A percentile compares a stretch with the other conserved stretches of the same genome.
Conservation (phyloP, 192 early-diverging fungal species). For the Dimargaris xerosporica region DNA sequence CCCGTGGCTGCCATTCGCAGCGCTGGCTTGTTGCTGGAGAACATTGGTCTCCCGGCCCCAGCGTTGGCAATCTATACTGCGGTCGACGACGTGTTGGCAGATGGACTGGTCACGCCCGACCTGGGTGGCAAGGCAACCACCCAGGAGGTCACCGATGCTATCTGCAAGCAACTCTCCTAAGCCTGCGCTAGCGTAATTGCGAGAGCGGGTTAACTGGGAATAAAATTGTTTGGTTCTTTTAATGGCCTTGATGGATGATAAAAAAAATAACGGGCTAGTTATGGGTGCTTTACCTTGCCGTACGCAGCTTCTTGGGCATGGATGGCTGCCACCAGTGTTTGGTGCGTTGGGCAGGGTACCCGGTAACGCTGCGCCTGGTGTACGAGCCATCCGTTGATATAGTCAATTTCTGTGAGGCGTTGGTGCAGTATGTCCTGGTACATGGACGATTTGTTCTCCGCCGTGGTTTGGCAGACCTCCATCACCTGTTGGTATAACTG, state of each 20-base stretch:
- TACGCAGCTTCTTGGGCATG: too few relatives aligned
- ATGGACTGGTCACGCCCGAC: constrained; percentile 66
- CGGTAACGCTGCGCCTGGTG: constrained; percentile 26
- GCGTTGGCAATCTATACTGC: constrained; percentile 68
- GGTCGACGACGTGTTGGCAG: constrained; percentile 63
- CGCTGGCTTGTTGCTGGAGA: constrained; percentile 80
- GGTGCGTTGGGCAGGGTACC: constrained; percentile 16
- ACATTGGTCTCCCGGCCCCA: constrained; percentile 56
- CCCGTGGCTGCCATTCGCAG: constrained; percentile 91
- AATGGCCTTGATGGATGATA: too few relatives aligned
- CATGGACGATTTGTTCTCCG: constrained; percentile 34
- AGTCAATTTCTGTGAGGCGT: constrained; percentile 32
- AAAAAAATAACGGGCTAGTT: too few relatives aligned
- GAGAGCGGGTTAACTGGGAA: too few relatives aligned
- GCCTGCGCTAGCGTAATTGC: too few relatives aligned
- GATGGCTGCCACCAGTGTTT: too few relatives aligned
- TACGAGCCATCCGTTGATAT: constrained; percentile 39
- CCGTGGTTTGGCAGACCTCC: constrained; percentile 22
- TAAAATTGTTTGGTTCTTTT: too few relatives aligned
- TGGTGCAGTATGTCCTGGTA: constrained; percentile 27
- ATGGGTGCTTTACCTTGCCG: background rate
- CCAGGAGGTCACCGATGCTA: constrained; percentile 62
- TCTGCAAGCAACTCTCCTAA: constrained; percentile 45
- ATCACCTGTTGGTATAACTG: background rate
- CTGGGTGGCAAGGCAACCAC: constrained; percentile 79